phyloP scores from a whole-genome alignment of 2,329 filamentous ascomycete genomes.

The Cladosporium sp. region DNA sequence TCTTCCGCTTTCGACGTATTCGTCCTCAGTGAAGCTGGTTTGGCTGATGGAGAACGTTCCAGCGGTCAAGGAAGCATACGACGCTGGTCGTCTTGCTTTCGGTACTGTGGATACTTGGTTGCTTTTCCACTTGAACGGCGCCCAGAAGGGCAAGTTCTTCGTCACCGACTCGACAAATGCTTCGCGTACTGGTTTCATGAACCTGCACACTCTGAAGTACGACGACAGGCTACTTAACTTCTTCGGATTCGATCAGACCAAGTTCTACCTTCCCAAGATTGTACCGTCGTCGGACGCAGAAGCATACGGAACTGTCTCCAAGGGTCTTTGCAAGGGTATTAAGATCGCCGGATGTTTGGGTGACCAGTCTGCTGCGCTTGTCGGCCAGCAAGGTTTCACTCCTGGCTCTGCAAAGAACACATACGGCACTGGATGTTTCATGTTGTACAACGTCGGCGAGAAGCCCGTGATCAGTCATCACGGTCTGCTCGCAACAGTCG shows the following conservation, averaged over 20 bases:
- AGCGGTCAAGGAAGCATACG: conserved; percentile 70
- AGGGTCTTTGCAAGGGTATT: conserved; percentile 65
- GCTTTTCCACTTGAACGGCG: conserved; percentile 77
- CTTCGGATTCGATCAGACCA: conserved; percentile 70
- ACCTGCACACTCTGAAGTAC: conserved; percentile 77
- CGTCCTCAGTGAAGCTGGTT: conserved; percentile 77
- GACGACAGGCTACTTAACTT: conserved; percentile 76
- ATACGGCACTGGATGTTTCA: conserved; percentile 82
- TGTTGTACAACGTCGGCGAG: conserved; percentile 80
- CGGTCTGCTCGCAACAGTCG: conserved; percentile 79
- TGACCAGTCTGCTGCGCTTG: conserved; percentile 82
- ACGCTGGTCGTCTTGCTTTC: conserved; percentile 74
- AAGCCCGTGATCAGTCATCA: conserved; percentile 79
- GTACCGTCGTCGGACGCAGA: conserved; percentile 74
- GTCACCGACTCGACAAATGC: conserved; percentile 87
- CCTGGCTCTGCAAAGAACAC: conserved; percentile 84
- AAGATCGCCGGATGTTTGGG: conserved; percentile 80
- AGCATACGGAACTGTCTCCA: conserved; percentile 63
- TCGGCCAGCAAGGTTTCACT: conserved; percentile 70
- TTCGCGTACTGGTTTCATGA: conserved; percentile 92
- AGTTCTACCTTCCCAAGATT: conserved; percentile 74
- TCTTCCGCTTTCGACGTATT: conserved; percentile 81
- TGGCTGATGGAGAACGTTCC: conserved; percentile 76
- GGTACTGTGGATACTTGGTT: conserved; percentile 87
- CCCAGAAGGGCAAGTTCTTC: conserved; percentile 64